Evolutionary conservation across 129 eudicot genomes (phyloP), one percentile per base, ranked within the genome.

Genomic region (Erigeron canadensis): DNA sequence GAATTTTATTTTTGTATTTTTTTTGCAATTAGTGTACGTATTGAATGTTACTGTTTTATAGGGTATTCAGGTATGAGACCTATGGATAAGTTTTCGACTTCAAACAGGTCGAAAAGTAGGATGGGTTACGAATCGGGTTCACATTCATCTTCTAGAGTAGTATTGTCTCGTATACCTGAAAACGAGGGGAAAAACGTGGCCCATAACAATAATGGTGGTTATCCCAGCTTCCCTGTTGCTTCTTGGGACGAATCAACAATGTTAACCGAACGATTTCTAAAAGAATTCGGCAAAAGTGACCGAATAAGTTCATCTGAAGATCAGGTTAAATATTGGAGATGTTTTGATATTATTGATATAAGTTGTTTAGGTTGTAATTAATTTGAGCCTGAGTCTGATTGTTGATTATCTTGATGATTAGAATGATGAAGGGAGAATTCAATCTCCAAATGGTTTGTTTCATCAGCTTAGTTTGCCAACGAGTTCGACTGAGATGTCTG

Each of bases 381-480:
- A 45, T 22, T 67, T 7, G 9, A 22, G 37, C 34, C 61, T 2
- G 47, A 44, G 15, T 44, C 55, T 59, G 47, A 72, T 23, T 2
- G 18, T 73, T 22, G n/a, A 15, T 22, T 37, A 4, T 78, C 48
- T 74, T 77, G 65, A 69, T 62, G 68, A 75, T 39, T 80, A 87
- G 95, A 80, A 54, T 71, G 79, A 67, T 47, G 84, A 75, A 69
- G 80, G 76, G 45, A 84, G 75, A 51, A 76, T 40, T 19, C 76
- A 75, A n/a, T 66, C 74, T 22, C 67, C 92, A 7, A 70, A 64
- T 63, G 80, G 69, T 7, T 76, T 94, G 86, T 53, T 85, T 65
- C 97, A 86, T 86, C 96, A 89, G 74, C 56, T 87, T 59, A 94
- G 97, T 70, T 75, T 94, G 81, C 93, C 96, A 41, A 83, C 83